These are phyloP conservation scores for Wickerhamiella sorbophila DNA, from an alignment of 805 yeast genomes.

Conservation along the genomic window DNA sequence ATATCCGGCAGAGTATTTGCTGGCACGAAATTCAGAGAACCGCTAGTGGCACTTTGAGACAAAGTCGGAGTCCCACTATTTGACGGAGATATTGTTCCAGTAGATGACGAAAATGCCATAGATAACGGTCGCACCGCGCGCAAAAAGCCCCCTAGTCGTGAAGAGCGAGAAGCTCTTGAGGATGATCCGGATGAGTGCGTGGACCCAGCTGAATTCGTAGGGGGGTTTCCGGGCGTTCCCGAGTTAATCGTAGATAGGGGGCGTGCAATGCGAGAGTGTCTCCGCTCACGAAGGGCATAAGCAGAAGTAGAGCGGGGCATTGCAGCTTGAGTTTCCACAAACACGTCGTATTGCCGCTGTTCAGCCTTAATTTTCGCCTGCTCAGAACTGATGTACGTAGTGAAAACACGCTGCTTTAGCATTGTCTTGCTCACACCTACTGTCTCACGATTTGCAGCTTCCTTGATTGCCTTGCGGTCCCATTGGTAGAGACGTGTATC, in stretches of 20 bases:
- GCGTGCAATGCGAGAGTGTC: constrained; percentile 2
- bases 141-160: constrained; percentile 19
- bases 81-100: constrained; percentile 20
- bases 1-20: constrained; percentile 48
- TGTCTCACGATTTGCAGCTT: constrained; percentile 32
- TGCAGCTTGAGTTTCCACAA: constrained; percentile 5
- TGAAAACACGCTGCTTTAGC: constrained; percentile 32
- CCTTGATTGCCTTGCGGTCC: constrained; percentile 24
- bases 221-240: not conserved
- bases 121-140: constrained; percentile 30
- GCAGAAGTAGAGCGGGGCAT: constrained; percentile 3
- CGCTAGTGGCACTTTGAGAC: not conserved
- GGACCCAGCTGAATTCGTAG: not conserved
- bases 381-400: constrained; percentile 34
- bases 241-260: constrained; percentile 5
- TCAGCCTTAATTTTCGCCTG: constrained; percentile 41
- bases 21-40: constrained; percentile 26
- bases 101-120: constrained; percentile 21
- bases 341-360: constrained; percentile 29
- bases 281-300: constrained; percentile 5
- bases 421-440: constrained; percentile 27
- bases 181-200: constrained; percentile 3
- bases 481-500: constrained; percentile 18
- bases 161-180: not conserved
- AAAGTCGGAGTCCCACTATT: constrained; percentile 17